Evolutionary conservation across 306 rosid species (phyloP).

Genomic region (Rosa chinensis): DNA sequence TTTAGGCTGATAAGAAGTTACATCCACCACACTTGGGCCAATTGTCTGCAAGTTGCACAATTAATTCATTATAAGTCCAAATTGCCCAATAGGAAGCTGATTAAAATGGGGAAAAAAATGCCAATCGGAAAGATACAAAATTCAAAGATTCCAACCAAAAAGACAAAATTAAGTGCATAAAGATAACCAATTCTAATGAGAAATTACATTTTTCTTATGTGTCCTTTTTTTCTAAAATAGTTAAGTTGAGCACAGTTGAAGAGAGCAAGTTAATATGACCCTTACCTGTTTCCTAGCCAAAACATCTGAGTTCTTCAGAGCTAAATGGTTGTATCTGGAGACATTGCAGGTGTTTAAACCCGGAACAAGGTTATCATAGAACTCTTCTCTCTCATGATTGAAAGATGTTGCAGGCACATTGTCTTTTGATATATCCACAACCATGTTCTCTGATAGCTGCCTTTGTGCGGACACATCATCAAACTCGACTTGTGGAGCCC

Average conservation of each 20-base stretch:
- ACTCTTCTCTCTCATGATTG: constrained; percentile 40
- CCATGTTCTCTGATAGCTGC: constrained; percentile 30
- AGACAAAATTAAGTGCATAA: not conserved
- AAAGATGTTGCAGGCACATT: constrained; percentile 31
- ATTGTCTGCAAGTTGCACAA: constrained; percentile 40
- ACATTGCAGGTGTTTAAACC: constrained; percentile 27
- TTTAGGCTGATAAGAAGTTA: constrained; percentile 30
- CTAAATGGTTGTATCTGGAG: constrained; percentile 25
- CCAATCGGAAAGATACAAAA: not conserved
- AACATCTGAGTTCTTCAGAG: constrained; percentile 29
- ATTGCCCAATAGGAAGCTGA: not conserved
- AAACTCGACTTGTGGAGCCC: constrained; percentile 32
- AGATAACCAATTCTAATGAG: not conserved
- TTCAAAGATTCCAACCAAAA: not conserved
- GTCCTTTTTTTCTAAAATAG: not conserved
- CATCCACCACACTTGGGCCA: constrained; percentile 27
- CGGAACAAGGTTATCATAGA: constrained; percentile 24
- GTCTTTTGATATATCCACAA: constrained; percentile 29
- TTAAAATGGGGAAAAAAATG: not conserved
- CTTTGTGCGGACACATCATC: constrained; percentile 32
- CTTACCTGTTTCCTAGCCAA: constrained; percentile 43
- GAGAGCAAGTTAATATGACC: constrained; percentile 17
- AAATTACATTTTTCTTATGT: not conserved
- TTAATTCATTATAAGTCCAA: constrained; percentile 10
- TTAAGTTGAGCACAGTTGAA: constrained; percentile 11